A percentile compares a stretch with the other conserved stretches of the same genome.
Conservation (phyloP, 306 rosid species). For the Dryas drummondii region DNA sequence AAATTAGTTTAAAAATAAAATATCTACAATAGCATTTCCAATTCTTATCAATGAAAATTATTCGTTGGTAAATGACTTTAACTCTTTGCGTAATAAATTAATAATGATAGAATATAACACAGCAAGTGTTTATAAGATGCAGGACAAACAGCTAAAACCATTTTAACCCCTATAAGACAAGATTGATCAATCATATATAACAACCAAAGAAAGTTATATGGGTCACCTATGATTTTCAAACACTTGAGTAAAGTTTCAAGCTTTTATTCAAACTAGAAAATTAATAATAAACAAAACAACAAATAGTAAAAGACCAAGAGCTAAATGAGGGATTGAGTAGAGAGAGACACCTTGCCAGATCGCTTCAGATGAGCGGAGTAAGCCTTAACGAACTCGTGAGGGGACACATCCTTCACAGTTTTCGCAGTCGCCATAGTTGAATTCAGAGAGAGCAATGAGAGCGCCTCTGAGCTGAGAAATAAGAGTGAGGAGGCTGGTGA, state of each 20-base stretch:
- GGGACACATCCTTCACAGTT: slow-evolving; percentile 55
- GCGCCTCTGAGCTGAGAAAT: neutral
- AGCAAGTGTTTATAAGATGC: neutral
- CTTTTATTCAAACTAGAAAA: neutral
- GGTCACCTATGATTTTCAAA: neutral
- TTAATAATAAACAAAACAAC: neutral
- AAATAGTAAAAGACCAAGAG: neutral
- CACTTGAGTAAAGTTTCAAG: neutral
- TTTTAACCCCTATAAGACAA: neutral
- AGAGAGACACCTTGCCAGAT: slow-evolving; percentile 44
- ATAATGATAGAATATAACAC: neutral
- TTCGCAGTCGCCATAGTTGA: slow-evolving; percentile 46
- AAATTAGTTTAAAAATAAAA: neutral
- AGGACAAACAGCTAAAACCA: neutral
- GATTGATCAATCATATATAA: neutral
- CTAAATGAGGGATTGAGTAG: neutral
- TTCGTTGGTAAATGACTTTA: too few species aligned
- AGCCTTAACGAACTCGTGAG: slow-evolving; percentile 56
- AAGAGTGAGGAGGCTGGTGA: slow-evolving; percentile 14
- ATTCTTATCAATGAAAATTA: too few species aligned
- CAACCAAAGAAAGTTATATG: neutral
- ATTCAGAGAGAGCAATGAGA: slow-evolving; percentile 10
- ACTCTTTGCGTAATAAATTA: too few species aligned
- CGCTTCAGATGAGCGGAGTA: slow-evolving; percentile 55
- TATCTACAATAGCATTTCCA: too few species aligned